These are phyloP conservation scores for Diaporthe sp. DNA, from an alignment of 2,329 filamentous ascomycete genomes.

Conservation along the genomic window DNA sequence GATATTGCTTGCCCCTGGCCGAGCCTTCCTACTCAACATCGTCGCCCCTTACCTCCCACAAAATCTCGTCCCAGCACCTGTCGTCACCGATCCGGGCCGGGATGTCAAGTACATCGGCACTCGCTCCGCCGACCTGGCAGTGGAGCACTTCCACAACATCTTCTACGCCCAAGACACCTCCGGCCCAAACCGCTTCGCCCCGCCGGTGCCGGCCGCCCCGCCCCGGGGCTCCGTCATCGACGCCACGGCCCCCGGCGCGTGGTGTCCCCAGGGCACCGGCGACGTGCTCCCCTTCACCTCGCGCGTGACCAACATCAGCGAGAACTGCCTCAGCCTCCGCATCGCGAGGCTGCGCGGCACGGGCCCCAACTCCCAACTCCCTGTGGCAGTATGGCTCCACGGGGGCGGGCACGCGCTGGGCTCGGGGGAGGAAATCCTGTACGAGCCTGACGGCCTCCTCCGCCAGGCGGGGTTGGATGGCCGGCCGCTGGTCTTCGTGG, in stretches of 20 bases:
- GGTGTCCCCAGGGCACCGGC: slow-evolving; percentile 48
- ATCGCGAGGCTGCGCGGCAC: slow-evolving; percentile 44
- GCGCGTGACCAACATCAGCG: slow-evolving; percentile 45
- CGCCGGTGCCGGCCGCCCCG: slow-evolving; percentile 46
- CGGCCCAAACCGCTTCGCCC: slow-evolving; percentile 49
- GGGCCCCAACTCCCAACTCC: slow-evolving; percentile 40
- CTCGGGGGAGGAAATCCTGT: slow-evolving; percentile 44
- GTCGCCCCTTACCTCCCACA: background rate
- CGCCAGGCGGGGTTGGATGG: slow-evolving; percentile 43
- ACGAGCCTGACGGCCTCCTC: slow-evolving; percentile 46
- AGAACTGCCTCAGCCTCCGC: slow-evolving; percentile 47
- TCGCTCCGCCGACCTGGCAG: slow-evolving; percentile 41
- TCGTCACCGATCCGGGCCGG: slow-evolving; percentile 31
- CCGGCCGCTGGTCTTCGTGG: slow-evolving; percentile 45
- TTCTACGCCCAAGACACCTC: slow-evolving; percentile 50
- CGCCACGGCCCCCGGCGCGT: slow-evolving; percentile 48
- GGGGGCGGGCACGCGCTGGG: slow-evolving; percentile 46
- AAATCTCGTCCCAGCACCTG: background rate
- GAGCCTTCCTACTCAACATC: background rate
- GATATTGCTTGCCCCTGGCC: background rate
- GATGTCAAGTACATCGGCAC: slow-evolving; percentile 47
- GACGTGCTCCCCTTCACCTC: slow-evolving; percentile 45
- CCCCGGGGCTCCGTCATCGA: slow-evolving; percentile 45
- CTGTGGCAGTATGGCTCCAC: slow-evolving; percentile 47
- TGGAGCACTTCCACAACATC: slow-evolving; percentile 52